phyloP scores from a whole-genome alignment of 331 rosid genomes.

The Erythrophleum ivorense region DNA sequence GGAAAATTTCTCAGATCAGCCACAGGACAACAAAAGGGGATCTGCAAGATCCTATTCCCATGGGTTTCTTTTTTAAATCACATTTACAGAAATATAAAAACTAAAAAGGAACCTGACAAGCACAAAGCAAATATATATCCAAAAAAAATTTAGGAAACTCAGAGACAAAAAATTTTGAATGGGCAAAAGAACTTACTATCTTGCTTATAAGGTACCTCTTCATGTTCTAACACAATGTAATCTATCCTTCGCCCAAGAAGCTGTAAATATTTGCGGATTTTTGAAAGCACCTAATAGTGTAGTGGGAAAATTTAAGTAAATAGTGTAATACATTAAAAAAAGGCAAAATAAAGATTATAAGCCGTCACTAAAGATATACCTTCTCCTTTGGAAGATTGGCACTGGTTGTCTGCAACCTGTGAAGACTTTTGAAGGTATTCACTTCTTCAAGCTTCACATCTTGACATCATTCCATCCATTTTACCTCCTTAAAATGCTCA shows the following conservation, averaged over 20 bases:
- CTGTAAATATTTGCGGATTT: slow-evolving; percentile 88
- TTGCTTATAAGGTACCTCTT: slow-evolving; percentile 82
- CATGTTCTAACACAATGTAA: slow-evolving; percentile 80
- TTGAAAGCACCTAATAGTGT: slow-evolving; percentile 75
- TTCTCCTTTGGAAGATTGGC: slow-evolving; percentile 95
- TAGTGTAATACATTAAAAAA: not conserved
- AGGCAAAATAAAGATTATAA: not conserved
- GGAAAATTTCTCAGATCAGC: slow-evolving; percentile 47
- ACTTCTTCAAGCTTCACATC: slow-evolving; percentile 88
- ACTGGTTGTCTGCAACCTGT: slow-evolving; percentile 88
- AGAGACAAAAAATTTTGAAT: not conserved
- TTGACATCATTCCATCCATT: slow-evolving; percentile 99
- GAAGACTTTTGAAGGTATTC: slow-evolving; percentile 84
- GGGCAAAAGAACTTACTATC: slow-evolving; percentile 68
- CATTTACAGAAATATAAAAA: not conserved
- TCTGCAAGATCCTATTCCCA: slow-evolving; percentile 68
- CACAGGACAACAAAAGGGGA: slow-evolving; percentile 49
- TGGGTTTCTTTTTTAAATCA: slow-evolving; percentile 40
- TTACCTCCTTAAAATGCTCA: slow-evolving; percentile 97
- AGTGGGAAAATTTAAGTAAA: not conserved
- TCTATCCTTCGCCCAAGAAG: slow-evolving; percentile 97
- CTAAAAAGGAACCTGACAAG: slow-evolving; percentile 44
- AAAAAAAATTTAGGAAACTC: not conserved
- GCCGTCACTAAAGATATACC: slow-evolving; percentile 45
- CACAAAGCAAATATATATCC: not conserved